Percentiles rank a stretch among this genome's conserved stretches.
Conservation (phyloP, 306 rosid species). For the Trifolium repens region DNA sequence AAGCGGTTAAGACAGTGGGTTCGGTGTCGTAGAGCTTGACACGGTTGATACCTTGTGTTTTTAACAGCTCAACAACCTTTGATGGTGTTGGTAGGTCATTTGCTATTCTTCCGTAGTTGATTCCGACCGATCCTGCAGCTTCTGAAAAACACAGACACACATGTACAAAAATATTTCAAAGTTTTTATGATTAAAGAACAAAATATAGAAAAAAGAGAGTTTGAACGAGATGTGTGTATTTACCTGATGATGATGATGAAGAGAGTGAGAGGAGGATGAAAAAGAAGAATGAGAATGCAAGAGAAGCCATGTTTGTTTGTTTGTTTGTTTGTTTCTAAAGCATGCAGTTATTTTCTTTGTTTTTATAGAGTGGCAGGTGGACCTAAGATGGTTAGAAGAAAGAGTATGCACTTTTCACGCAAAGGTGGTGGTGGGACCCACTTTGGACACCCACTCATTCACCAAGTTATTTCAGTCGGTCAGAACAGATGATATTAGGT, state of each 20-base stretch:
- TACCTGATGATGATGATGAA: slow-evolving; percentile 52
- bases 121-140: slow-evolving; percentile 58
- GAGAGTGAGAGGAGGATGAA: slow-evolving; percentile 40
- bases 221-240: not conserved
- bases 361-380: slow-evolving; percentile 46
- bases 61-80: slow-evolving; percentile 66
- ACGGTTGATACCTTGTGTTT: slow-evolving; percentile 59
- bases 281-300: slow-evolving; percentile 22
- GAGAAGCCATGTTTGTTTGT: slow-evolving; percentile 56
- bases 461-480: slow-evolving; percentile 21
- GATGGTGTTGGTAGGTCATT: slow-evolving; percentile 65
- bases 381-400: not conserved
- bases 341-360: slow-evolving; percentile 13
- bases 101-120: slow-evolving; percentile 82
- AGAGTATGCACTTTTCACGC: slow-evolving; percentile 32
- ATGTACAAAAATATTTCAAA: too few species aligned
- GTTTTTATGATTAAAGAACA: too few species aligned
- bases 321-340: not conserved
- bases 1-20: slow-evolving; percentile 61
- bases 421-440: slow-evolving; percentile 25
- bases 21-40: slow-evolving; percentile 82
- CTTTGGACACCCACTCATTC: slow-evolving; percentile 35
- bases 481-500: slow-evolving; percentile 34
- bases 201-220: not conserved
- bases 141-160: slow-evolving; percentile 39